Conservation (phyloP, 805 yeast species). For the Starmerella apicola region DNA sequence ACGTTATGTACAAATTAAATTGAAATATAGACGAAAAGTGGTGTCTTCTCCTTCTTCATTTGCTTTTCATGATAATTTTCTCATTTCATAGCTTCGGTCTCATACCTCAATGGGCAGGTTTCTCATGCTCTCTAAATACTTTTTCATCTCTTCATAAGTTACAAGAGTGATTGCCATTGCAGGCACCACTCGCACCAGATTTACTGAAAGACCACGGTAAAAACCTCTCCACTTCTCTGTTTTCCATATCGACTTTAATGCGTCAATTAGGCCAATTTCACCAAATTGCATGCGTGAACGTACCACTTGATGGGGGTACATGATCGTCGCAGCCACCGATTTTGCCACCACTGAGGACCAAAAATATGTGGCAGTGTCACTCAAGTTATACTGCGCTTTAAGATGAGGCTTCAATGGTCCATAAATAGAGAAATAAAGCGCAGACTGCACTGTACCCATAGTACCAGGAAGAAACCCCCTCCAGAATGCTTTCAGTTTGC, state of each 20-base stretch:
- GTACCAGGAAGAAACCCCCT: conserved; percentile 63
- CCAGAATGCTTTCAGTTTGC: conserved; percentile 56
- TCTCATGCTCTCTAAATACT: conserved; percentile 2
- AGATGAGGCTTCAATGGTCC: conserved; percentile 50
- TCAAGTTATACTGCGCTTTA: conserved; percentile 1
- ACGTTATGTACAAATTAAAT: no score
- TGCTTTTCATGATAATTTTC: no score
- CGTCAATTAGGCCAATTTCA: conserved; percentile 25
- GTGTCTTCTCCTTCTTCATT: no score
- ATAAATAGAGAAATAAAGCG: conserved; percentile 75
- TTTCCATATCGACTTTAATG: conserved; percentile 32
- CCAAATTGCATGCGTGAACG: conserved; percentile 56
- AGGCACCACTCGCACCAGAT: conserved; percentile 72
- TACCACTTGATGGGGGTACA: conserved; percentile 78
- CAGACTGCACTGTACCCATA: conserved; percentile 78
- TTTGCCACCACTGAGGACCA: conserved; percentile 58
- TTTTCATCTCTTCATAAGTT: conserved; percentile 48
- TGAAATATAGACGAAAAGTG: no score
- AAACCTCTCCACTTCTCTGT: conserved; percentile 55
- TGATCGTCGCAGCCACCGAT: conserved; percentile 47
- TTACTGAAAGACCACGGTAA: conserved; percentile 73
- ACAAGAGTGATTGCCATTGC: conserved; percentile 85
- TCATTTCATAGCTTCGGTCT: neutral
- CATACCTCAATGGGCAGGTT: neutral
- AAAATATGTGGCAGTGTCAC: conserved; percentile 37